phyloP scores from a whole-genome alignment of 169 alveolate species.

The Cryptosporidium baileyi region DNA sequence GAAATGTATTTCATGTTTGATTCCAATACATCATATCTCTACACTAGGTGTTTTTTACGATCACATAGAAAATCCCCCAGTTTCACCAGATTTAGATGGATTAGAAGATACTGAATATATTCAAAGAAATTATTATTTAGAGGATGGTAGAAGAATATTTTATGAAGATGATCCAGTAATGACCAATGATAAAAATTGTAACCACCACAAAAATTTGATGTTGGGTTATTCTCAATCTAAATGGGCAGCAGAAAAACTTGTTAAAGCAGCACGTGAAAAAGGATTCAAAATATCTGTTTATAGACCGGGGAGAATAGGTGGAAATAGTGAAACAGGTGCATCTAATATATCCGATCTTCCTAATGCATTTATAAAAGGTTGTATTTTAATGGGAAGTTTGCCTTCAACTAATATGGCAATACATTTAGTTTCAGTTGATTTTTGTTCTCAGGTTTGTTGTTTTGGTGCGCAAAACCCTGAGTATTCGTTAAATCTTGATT shows the following conservation, averaged over 20 bases:
- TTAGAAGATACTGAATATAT: slow-evolving; percentile 19
- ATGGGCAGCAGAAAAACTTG: slow-evolving; percentile 66
- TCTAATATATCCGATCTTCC: slow-evolving; percentile 61
- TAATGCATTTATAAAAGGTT: slow-evolving; percentile 66
- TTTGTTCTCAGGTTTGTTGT: slow-evolving; percentile 44
- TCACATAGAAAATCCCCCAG: slow-evolving; percentile 61
- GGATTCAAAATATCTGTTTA: slow-evolving; percentile 48
- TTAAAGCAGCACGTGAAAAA: slow-evolving; percentile 28
- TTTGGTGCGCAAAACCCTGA: slow-evolving; percentile 15
- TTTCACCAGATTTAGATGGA: slow-evolving; percentile 27
- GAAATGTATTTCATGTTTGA: slow-evolving; percentile 31
- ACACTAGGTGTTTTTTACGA: slow-evolving; percentile 66
- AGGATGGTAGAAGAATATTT: slow-evolving; percentile 64
- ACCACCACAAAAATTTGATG: slow-evolving; percentile 25
- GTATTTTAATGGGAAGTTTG: slow-evolving; percentile 45
- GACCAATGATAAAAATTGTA: slow-evolving; percentile 19
- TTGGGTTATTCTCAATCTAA: slow-evolving; percentile 67
- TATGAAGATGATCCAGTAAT: slow-evolving; percentile 67
- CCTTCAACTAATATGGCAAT: slow-evolving; percentile 58
- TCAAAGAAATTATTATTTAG: slow-evolving; percentile 27
- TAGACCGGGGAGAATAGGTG: slow-evolving; percentile 69
- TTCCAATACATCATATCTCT: slow-evolving; percentile 60
- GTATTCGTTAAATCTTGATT: slow-evolving; percentile 7
- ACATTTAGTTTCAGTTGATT: slow-evolving; percentile 61
- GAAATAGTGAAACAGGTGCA: slow-evolving; percentile 56